phyloP scores from a whole-genome alignment of 2,329 filamentous ascomycete genomes.

The Hypoxylon sp. region DNA sequence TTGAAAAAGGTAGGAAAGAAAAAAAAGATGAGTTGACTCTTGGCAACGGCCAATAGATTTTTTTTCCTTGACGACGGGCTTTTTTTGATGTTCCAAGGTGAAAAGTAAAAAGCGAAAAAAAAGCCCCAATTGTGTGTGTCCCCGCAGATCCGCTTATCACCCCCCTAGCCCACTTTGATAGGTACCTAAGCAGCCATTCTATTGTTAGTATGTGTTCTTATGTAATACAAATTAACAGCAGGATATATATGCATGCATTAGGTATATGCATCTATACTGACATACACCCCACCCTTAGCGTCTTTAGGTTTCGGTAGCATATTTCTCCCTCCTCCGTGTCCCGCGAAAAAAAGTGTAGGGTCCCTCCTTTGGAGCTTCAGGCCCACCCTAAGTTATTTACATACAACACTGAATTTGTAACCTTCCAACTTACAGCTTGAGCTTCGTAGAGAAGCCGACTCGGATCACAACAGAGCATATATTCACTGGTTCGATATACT shows the following conservation, averaged over 20 bases:
- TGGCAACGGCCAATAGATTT: too few species aligned
- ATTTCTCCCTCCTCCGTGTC: constrained; percentile 29
- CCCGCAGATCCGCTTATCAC: constrained; percentile 26
- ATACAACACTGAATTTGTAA: too few species aligned
- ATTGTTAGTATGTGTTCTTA: background rate
- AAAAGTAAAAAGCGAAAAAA: too few species aligned
- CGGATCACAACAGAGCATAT: constrained; percentile 11
- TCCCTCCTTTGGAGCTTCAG: too few species aligned
- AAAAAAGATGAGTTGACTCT: constrained; percentile 7
- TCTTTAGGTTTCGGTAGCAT: constrained; percentile 6
- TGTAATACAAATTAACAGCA: background rate
- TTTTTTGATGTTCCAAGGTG: constrained; percentile 26
- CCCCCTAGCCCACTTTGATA: too few species aligned
- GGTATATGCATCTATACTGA: background rate
- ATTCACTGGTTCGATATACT: background rate
- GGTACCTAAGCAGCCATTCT: too few species aligned
- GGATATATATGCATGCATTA: background rate
- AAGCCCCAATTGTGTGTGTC: constrained; percentile 37
- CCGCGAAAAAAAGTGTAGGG: constrained; percentile 31
- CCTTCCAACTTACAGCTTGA: too few species aligned
- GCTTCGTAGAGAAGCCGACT: constrained; percentile 12
- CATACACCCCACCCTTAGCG: constrained; percentile 22
- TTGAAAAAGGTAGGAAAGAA: background rate
- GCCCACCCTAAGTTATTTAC: constrained; percentile 25
- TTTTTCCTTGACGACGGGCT: constrained; percentile 15